These are phyloP conservation scores for Penicillium sp. DNA, from an alignment of 2,329 filamentous ascomycete genomes.

Conservation along the genomic window DNA sequence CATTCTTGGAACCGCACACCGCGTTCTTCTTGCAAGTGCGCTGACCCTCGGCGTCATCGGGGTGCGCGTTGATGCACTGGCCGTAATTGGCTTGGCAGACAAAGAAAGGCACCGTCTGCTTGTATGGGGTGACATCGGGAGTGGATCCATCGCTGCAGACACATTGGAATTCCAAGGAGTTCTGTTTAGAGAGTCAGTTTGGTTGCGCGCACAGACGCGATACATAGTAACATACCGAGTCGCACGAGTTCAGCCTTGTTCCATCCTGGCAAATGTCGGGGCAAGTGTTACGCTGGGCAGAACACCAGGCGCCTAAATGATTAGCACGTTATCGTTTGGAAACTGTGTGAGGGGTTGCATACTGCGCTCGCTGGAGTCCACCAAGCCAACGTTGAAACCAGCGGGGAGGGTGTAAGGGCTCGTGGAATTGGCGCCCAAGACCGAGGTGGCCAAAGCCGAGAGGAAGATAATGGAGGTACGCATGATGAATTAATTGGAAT, in stretches of 20 bases:
- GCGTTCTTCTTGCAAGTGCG: constrained; percentile 47
- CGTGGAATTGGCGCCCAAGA: constrained; percentile 38
- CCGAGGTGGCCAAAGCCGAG: constrained; percentile 46
- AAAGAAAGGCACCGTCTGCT: constrained; percentile 57
- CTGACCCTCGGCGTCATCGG: constrained; percentile 47
- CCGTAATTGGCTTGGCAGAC: constrained; percentile 54
- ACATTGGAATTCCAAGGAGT: constrained; percentile 54
- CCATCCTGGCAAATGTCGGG: constrained; percentile 55
- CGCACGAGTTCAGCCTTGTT: constrained; percentile 53
- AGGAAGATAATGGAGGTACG: constrained; percentile 48
- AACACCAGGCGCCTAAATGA: constrained; percentile 53
- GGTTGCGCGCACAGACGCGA: background rate
- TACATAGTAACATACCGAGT: constrained; percentile 48
- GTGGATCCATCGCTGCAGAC: constrained; percentile 54
- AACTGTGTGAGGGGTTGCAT: constrained; percentile 7
- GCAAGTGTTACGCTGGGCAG: constrained; percentile 57
- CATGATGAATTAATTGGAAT: constrained; percentile 37
- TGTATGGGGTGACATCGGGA: constrained; percentile 56
- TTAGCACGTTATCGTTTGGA: background rate
- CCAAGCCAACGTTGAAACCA: constrained; percentile 42
- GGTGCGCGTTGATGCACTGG: constrained; percentile 47
- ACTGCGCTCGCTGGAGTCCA: constrained; percentile 38
- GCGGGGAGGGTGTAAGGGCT: constrained; percentile 41
- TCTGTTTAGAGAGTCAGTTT: constrained; percentile 15
- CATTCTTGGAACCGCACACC: constrained; percentile 53